Evolutionary conservation across 2,329 filamentous ascomycete species (phyloP).

Genomic region (Aspergillus fischeri): DNA sequence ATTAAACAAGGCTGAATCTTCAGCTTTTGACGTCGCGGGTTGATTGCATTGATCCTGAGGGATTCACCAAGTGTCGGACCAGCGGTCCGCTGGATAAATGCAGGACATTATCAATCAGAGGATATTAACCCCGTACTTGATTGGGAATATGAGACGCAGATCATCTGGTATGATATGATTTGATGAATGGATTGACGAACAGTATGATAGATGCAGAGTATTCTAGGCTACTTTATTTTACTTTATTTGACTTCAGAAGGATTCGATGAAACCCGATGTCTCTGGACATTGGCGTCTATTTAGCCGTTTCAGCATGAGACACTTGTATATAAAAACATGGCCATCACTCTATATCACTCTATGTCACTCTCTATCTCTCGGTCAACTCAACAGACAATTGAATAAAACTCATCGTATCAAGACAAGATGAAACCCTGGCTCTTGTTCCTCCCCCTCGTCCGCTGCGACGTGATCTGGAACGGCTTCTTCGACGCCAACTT

Average conservation of each 20-base stretch:
- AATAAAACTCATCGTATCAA: neutral
- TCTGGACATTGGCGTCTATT: neutral
- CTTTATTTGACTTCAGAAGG: too few relatives aligned
- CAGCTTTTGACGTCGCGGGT: neutral
- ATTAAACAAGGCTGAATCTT: neutral
- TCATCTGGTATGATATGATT: neutral
- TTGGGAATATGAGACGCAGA: neutral
- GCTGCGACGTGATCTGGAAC: slow-evolving; percentile 26
- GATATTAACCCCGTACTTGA: neutral
- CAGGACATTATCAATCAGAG: neutral
- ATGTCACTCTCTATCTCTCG: neutral
- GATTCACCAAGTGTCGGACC: neutral
- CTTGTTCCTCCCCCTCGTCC: slow-evolving; percentile 6
- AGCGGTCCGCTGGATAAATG: neutral
- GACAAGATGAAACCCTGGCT: slow-evolving; percentile 11
- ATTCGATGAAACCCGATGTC: neutral
- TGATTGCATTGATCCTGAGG: neutral
- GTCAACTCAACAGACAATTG: too few relatives aligned
- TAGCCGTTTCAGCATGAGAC: neutral
- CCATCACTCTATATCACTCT: neutral
- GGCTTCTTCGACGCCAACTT: slow-evolving; percentile 24
- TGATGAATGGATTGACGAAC: too few relatives aligned
- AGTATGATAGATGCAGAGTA: too few relatives aligned
- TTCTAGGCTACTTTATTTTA: too few relatives aligned
- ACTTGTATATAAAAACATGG: neutral